Evolutionary conservation across 495 filamentous ascomycete species (phyloP), one percentile per base, ranked within the genome.

Genomic region (Penicillium argentinense): DNA sequence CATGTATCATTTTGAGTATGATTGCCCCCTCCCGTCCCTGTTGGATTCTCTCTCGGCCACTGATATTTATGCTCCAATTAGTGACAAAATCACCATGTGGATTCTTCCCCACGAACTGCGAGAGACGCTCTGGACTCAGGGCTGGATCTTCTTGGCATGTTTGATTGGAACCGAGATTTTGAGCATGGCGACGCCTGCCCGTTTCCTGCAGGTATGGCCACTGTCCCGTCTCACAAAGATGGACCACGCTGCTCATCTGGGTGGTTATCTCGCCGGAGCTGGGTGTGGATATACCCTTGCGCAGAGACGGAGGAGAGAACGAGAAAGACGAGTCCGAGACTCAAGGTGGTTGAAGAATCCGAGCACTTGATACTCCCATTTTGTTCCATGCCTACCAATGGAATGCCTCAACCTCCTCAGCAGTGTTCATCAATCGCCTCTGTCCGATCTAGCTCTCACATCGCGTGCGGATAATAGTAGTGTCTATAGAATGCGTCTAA

Each of bases 201-300:
- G 57, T 23, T 52, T 62, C 42, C 32, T 62, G 28, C 40, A 27
- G 18, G 45, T 55, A 7, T 60, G 47, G 38, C 60, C 57, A 11
- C 26, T 63, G 12, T 64, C 54, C 39, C 63, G 57, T 21, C 44
- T 59, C 3, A 42, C 43, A 18, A 64, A 62, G 17, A 64, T 87
- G 32, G 88, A 95, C 54, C 69, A 90, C 43, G 74, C 72, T 34
- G 83, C 85, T n/a, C 89, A 95, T 72, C 52, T 92, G 22, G 81
- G 79, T 18, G 89, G 89, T 2, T 77, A 83, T 50, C 54, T 71
- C 2, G 60, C 67, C 3, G 87, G 86, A 28, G 53, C 58, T 5
- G 50, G 68, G 3, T 75, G 63, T 51, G 67, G 64, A 4, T 42
- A 55, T 22, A 30, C 52, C 3, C 58, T 61, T 9, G 61, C 56